Evolutionary conservation across 192 early-diverging fungal species (phyloP).

Genomic region (Coemansia sp.): DNA sequence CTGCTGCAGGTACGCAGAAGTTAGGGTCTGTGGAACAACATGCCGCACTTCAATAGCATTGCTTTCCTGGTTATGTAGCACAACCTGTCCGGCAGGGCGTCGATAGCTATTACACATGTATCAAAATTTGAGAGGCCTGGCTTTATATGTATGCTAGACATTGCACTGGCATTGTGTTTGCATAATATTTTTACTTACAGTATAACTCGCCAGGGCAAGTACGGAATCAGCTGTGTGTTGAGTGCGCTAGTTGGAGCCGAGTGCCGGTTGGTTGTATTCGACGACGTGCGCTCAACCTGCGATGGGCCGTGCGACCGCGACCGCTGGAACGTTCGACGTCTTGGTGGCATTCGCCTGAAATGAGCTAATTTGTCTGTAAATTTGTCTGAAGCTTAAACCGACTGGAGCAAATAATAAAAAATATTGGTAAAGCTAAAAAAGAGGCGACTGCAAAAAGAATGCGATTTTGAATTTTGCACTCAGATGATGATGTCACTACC

Average conservation of each 20-base stretch:
- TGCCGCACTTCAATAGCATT: slow-evolving; percentile 55
- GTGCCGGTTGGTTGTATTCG: neutral
- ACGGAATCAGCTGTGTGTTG: slow-evolving; percentile 47
- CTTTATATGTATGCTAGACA: neutral
- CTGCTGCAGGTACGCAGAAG: neutral
- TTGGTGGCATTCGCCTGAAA: slow-evolving; percentile 1
- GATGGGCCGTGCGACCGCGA: slow-evolving; percentile 30
- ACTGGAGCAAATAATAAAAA: neutral
- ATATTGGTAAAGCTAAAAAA: neutral
- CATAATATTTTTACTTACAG: slow-evolving; percentile 26
- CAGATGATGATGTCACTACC: neutral
- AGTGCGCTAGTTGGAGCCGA: neutral
- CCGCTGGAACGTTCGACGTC: slow-evolving; percentile 19
- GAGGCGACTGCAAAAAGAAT: neutral
- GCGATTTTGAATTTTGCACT: too few species aligned
- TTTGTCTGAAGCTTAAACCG: neutral
- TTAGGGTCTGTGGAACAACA: slow-evolving; percentile 16
- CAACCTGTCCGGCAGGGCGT: slow-evolving; percentile 54
- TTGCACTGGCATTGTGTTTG: neutral
- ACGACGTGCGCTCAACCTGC: neutral
- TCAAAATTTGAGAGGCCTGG: too few species aligned
- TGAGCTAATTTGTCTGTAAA: neutral
- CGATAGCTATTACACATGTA: slow-evolving; percentile 26
- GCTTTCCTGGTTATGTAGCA: slow-evolving; percentile 66
- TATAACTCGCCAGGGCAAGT: slow-evolving; percentile 51